A percentile compares a stretch with the other conserved stretches of the same genome.
Evolutionary conservation across 2,329 filamentous ascomycete species (phyloP).

Genomic region (Mariannaea sp.): DNA sequence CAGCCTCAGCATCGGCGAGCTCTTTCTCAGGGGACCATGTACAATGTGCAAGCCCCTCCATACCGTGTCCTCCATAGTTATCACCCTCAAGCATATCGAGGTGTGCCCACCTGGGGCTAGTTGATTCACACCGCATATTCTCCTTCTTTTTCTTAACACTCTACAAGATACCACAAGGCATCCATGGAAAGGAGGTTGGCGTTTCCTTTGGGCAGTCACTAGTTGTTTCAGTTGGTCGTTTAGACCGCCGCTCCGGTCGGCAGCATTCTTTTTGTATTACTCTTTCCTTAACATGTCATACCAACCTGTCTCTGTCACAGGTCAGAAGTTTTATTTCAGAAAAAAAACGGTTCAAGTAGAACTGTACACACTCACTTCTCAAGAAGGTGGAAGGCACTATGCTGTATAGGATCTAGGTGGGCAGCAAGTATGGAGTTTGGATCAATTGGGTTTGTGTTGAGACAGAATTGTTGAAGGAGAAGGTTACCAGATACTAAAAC

Average conservation of each 20-base stretch:
- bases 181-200: constrained; percentile 1
- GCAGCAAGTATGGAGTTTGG: not conserved
- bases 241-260: not conserved
- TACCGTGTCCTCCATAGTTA: constrained; percentile 63
- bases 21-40: constrained; percentile 23
- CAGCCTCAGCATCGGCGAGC: constrained; percentile 21
- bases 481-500: no score
- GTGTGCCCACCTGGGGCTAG: constrained; percentile 61
- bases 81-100: constrained; percentile 61
- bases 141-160: not conserved
- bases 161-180: constrained; percentile 28
- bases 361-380: constrained; percentile 7
- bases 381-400: not conserved
- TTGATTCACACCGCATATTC: constrained; percentile 2
- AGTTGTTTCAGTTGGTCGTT: not conserved
- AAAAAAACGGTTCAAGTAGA: not conserved
- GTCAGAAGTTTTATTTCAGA: not conserved
- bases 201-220: constrained; percentile 1
- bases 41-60: constrained; percentile 40
- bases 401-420: not conserved
- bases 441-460: no score
- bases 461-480: no score
- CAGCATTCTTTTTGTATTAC: not conserved
- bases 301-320: not conserved
- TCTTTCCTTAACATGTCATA: not conserved